Base-by-base conservation (phyloP, 495 filamentous ascomycete genomes). In the Penicillium subrubescens region DNA sequence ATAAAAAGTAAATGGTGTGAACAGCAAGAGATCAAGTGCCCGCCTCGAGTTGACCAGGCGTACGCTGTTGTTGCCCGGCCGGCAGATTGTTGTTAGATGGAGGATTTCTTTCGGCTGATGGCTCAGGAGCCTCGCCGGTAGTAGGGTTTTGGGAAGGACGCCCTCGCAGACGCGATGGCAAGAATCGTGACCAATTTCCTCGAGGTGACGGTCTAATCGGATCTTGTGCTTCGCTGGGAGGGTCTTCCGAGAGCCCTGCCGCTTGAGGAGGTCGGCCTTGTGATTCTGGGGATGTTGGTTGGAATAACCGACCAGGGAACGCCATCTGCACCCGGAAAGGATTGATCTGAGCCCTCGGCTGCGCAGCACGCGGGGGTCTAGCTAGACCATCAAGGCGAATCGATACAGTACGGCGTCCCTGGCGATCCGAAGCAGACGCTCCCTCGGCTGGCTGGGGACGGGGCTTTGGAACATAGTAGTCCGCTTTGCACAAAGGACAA, bases 401-500 rank as follows among this genome's bases (percentile, higher is more conserved):
- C n/a, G 61, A 46, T 3, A 15, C 54, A 8, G 46, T 52, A 48
- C 61, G 67, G 54, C 61, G 67, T 27, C 64, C 71, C 33, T 66
- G 63, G 1, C 69, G 71, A 46, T 71, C 69, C 21, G 57, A 41
- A 29, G 34, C 35, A 10, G 67, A 50, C 15, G 57, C 23, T 27
- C 56, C 51, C 39, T 74, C 71, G 8, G 61, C 53, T 43, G 43
- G 60, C 31, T 72, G 67, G 15, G 67, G 31, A 80, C 90, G 90
- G 21, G 91, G 91, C 72, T 96, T 97, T 0, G 93, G 93, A 39
- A 91, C 87, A 74, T 96, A 98, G 76, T 97, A 99, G 66, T 97
- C 93, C 14, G 92, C 89, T 79, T 99, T 99, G 82, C 95, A 98
- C 50, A 98, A 86, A 55, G 96, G 96, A 75, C 96, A 99, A 76